These are phyloP conservation scores for Isabelozyma heimii DNA, from an alignment of 805 yeast species.

Conservation along the genomic window DNA sequence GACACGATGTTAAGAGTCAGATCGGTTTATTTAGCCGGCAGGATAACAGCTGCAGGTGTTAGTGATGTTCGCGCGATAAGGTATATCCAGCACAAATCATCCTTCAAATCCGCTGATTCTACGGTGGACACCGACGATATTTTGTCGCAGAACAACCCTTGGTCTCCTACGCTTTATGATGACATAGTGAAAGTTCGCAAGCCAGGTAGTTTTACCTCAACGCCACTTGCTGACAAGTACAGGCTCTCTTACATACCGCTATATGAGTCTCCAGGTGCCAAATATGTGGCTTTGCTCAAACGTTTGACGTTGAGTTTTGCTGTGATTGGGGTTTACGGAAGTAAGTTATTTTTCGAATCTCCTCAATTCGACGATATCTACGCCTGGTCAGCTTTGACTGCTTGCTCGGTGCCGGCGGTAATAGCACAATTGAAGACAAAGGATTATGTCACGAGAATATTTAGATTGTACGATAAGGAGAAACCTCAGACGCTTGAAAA, in stretches of 20 bases:
- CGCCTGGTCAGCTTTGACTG: constrained; percentile 41
- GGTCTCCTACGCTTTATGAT: constrained; percentile 44
- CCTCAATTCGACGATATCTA: constrained; percentile 51
- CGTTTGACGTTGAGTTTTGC: constrained; percentile 62
- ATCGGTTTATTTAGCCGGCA: background rate
- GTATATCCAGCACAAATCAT: constrained; percentile 12
- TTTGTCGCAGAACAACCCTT: constrained; percentile 40
- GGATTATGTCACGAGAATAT: constrained; percentile 70
- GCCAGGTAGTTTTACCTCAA: constrained; percentile 38
- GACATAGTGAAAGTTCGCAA: constrained; percentile 43
- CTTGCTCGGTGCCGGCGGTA: constrained; percentile 57
- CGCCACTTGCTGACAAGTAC: constrained; percentile 48
- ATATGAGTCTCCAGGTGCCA: constrained; percentile 61
- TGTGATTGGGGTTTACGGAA: constrained; percentile 57
- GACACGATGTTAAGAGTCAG: background rate
- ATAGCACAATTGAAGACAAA: constrained; percentile 49
- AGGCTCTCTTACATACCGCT: constrained; percentile 60
- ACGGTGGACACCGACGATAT: constrained; percentile 42
- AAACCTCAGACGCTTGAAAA: constrained; percentile 64
- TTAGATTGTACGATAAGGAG: constrained; percentile 62
- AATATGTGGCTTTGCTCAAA: constrained; percentile 61
- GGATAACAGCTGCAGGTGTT: background rate
- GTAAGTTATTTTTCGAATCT: constrained; percentile 56
- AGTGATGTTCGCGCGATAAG: background rate
- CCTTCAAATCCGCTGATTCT: constrained; percentile 25